A percentile compares a stretch with the other conserved stretches of the same genome.
phyloP scores from a whole-genome alignment of 2,329 filamentous ascomycete species.

The Sporothrix globosa region DNA sequence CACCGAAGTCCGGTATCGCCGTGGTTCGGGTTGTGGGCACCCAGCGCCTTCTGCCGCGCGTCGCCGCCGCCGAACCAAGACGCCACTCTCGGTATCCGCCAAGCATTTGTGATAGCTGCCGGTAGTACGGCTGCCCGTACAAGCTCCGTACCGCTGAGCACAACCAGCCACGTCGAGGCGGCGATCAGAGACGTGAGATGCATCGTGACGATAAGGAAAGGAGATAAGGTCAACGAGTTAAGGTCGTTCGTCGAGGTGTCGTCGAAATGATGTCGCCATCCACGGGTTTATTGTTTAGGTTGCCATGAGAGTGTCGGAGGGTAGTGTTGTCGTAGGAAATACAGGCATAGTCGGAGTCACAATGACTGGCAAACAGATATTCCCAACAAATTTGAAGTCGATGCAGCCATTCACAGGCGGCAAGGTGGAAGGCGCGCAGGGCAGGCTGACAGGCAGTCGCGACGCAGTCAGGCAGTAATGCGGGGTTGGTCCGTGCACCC shows the following conservation, averaged over 20 bases:
- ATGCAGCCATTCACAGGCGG: not conserved
- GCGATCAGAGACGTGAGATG: not conserved
- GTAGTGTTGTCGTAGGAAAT: not conserved
- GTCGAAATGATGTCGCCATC: constrained; percentile 15
- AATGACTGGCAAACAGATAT: not conserved
- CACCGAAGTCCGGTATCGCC: constrained; percentile 27
- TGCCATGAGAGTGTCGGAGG: not conserved
- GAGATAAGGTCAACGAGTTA: not conserved
- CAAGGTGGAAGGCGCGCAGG: not conserved
- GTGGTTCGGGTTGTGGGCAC: constrained; percentile 36
- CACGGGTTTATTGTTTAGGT: not conserved
- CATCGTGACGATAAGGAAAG: not conserved
- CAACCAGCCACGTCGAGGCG: not conserved
- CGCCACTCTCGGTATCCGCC: not conserved
- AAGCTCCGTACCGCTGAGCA: not conserved
- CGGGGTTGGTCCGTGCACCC: constrained; percentile 13
- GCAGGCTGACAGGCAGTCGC: not conserved
- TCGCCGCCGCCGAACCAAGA: constrained; percentile 1
- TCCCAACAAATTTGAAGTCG: not conserved
- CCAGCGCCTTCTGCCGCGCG: constrained; percentile 8
- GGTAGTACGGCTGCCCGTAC: constrained; percentile 5
- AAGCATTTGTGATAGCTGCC: not conserved
- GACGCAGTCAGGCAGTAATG: not conserved
- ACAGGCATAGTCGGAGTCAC: too few species aligned
- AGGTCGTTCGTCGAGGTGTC: not conserved